These are phyloP conservation scores for Excoecaria cochinchinensis DNA, from an alignment of 345 rosid genomes.

Conservation along the genomic window DNA sequence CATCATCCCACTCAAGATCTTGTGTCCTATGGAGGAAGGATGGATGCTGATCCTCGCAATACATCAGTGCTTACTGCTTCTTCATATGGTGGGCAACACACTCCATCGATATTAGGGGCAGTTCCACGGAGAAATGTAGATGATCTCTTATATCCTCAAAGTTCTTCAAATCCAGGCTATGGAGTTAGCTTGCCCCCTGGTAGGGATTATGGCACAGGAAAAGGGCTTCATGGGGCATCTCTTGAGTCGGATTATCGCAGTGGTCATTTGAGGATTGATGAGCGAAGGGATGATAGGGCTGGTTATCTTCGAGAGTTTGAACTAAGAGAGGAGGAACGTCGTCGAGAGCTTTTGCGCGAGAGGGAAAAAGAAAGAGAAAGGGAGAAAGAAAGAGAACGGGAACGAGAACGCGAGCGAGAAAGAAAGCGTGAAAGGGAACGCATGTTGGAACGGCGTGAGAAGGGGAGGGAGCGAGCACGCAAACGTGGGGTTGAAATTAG, in stretches of 20 bases:
- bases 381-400: conserved; percentile 48
- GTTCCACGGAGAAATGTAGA: conserved; percentile 82
- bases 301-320: conserved; percentile 94
- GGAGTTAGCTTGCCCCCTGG: conserved; percentile 99
- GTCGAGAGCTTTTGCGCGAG: conserved; percentile 67
- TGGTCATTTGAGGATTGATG: conserved; percentile 61
- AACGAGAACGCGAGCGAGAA: conserved; percentile 41
- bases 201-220: conserved; percentile 85
- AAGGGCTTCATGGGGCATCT: conserved; percentile 69
- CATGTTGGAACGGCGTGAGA: conserved; percentile 65
- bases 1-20: conserved; percentile 74
- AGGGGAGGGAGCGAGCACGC: conserved; percentile 76
- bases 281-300: conserved; percentile 81
- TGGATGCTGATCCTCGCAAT: conserved; percentile 69
- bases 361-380: conserved; percentile 78
- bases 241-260: conserved; percentile 70
- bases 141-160: conserved; percentile 63
- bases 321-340: conserved; percentile 90
- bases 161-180: conserved; percentile 88
- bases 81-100: conserved; percentile 64
- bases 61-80: conserved; percentile 61
- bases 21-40: conserved; percentile 72
- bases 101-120: conserved; percentile 88
- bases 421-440: conserved; percentile 65
- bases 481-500: conserved; percentile 61